A percentile compares a stretch with the other conserved stretches of the same genome.
phyloP scores from a whole-genome alignment of 441 rosid species.

The Flueggea neowawraea region DNA sequence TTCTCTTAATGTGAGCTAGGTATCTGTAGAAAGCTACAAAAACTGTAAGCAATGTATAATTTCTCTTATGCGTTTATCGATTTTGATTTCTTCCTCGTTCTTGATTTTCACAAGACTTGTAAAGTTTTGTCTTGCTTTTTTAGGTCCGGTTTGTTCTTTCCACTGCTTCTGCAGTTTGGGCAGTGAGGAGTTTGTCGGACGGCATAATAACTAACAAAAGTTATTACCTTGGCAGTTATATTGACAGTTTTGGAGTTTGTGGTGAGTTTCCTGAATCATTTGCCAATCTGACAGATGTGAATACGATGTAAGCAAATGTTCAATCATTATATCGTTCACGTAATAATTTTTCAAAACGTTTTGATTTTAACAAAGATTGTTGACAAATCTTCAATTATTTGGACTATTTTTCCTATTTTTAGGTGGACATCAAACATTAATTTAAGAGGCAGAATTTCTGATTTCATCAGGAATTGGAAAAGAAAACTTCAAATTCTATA shows the following conservation, averaged over 20 bases:
- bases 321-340: not conserved
- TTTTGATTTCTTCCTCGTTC: too few relatives aligned
- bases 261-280: conserved; percentile 38
- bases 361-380: not conserved
- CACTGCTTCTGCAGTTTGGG: too few relatives aligned
- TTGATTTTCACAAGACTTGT: too few relatives aligned
- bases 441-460: conserved; percentile 68
- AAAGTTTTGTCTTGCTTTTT: too few relatives aligned
- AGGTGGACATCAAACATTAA: conserved; percentile 64
- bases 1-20: too few relatives aligned
- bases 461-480: conserved; percentile 61
- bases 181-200: too few relatives aligned
- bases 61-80: too few relatives aligned
- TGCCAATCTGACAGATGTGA: conserved; percentile 23
- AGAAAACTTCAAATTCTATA: conserved; percentile 42
- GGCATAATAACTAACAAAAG: too few relatives aligned
- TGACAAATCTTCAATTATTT: not conserved
- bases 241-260: conserved; percentile 37
- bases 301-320: conserved; percentile 22
- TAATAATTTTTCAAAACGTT: not conserved
- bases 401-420: conserved; percentile 15
- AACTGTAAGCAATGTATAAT: too few relatives aligned
- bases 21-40: too few relatives aligned
- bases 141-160: too few relatives aligned
- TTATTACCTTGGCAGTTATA: conserved; percentile 22